phyloP scores from a whole-genome alignment of 1,284 basidiomycete genomes.

The Leccinum subfulvum region DNA sequence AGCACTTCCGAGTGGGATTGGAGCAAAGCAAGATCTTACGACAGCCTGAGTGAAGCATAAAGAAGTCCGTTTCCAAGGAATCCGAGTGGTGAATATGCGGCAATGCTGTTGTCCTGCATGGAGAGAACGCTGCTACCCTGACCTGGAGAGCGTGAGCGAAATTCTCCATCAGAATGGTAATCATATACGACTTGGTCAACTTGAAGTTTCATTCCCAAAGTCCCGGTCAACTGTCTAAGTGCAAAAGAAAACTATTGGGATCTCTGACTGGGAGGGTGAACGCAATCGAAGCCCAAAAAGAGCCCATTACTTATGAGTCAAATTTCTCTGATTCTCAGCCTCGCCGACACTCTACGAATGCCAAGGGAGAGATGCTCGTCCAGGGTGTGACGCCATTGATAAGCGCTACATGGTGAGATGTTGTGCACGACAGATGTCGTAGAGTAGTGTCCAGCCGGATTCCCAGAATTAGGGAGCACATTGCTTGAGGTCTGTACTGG shows the following conservation, averaged over 20 bases:
- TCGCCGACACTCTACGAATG: background rate
- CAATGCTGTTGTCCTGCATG: background rate
- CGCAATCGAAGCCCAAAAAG: too few relatives aligned
- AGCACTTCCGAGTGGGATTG: background rate
- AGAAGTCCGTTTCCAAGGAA: background rate
- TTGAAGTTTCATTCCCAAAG: too few relatives aligned
- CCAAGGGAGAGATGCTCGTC: conserved; percentile 29
- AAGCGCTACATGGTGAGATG: too few relatives aligned
- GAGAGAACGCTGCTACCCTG: background rate
- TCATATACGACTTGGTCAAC: background rate
- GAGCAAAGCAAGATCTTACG: background rate
- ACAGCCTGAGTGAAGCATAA: background rate
- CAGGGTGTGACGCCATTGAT: too few relatives aligned
- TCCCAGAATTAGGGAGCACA: too few relatives aligned
- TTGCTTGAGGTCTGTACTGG: too few relatives aligned
- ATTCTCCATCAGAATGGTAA: background rate
- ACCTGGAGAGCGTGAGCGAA: background rate
- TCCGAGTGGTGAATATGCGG: background rate
- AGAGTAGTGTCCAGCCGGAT: too few relatives aligned
- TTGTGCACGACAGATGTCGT: too few relatives aligned
- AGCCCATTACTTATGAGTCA: too few relatives aligned
- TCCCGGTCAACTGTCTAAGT: too few relatives aligned
- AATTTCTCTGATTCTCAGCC: background rate
- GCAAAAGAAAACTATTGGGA: too few relatives aligned
- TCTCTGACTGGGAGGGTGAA: too few relatives aligned